Evolutionary conservation across 164 flowering plant genomes (phyloP), one percentile per base, ranked within the genome.

Genomic region (Umbilicus rupestris): DNA sequence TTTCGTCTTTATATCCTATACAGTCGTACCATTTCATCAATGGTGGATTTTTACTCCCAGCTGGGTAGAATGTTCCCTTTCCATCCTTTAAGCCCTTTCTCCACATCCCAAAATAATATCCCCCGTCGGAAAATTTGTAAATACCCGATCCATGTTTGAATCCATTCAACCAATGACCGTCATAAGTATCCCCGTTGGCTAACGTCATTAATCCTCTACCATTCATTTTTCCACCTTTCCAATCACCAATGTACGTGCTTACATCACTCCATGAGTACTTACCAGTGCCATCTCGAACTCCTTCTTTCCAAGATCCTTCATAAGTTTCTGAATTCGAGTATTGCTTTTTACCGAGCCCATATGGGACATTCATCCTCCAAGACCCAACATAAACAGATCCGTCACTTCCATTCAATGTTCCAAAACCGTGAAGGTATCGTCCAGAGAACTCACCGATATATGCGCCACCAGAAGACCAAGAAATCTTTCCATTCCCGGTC

Each of bases 261-360:
- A 86, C 94, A 70, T 64, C 75, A 65, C 62, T 73, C 99, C 99
- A 94, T 26, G 70, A 70, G 78, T 89, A 94, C 63, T 75, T 78
- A 50, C 99, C 97, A 68, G 80, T 69, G 37, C 97, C 99, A 69
- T 89, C 88, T 59, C 73, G 87, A 24, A 83, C 68, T 65, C 96
- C 97, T 75, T 91, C 97, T 75, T 81, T 86, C 99, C 99, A 94
- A 24, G 80, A 79, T 69, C 99, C 99, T 68, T 91, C 96, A 80
- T 87, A 94, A 73, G 75, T 42, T 70, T 91, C 99, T 44, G 80
- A 81, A 77, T 85, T 94, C 37, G 62, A 33, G 69, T 86, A 91
- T 47, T 73, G 72, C 69, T 88, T 94, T 49, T 70, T 82, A 55
- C 99, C 99, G 65, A 79, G 45, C 3, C 99, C 99, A 80, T 94